phyloP scores from a whole-genome alignment of 768 basidiomycete genomes.

The Phylloporus rhodoxanthus region DNA sequence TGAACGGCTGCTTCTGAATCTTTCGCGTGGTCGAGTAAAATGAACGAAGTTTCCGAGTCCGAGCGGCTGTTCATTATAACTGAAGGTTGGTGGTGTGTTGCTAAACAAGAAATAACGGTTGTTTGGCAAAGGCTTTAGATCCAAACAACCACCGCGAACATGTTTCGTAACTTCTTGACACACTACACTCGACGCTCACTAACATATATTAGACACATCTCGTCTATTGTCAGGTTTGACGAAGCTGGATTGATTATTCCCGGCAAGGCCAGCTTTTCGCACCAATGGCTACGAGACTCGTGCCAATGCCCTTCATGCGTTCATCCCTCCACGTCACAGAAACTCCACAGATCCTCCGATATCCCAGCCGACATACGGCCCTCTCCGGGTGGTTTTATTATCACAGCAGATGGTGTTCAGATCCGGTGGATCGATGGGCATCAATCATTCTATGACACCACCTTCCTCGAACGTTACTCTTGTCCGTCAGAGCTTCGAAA shows the following conservation, averaged over 20 bases:
- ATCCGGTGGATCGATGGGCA: slow-evolving; percentile 59
- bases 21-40: slow-evolving; percentile 35
- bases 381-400: slow-evolving; percentile 34
- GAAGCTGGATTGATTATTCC: slow-evolving; percentile 13
- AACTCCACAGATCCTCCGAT: slow-evolving; percentile 66
- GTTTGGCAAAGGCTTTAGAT: slow-evolving; percentile 28
- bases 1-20: not conserved
- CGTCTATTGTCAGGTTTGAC: slow-evolving; percentile 11
- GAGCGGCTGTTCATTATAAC: slow-evolving; percentile 24
- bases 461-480: slow-evolving; percentile 48
- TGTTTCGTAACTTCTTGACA: slow-evolving; percentile 5
- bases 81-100: no score
- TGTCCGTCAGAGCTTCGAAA: slow-evolving; percentile 28
- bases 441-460: slow-evolving; percentile 44
- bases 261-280: slow-evolving; percentile 48
- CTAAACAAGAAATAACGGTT: no score
- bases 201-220: slow-evolving; percentile 1
- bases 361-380: slow-evolving; percentile 48
- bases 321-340: slow-evolving; percentile 75
- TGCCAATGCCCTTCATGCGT: slow-evolving; percentile 70
- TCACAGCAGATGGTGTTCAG: slow-evolving; percentile 41
- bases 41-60: slow-evolving; percentile 44
- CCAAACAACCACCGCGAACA: slow-evolving; percentile 22
- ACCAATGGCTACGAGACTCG: slow-evolving; percentile 79
- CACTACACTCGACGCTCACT: not conserved